Percentiles rank a stretch among this genome's conserved stretches.
Conservation (phyloP, 2,329 filamentous ascomycete species). For the Claviceps lovelessii region DNA sequence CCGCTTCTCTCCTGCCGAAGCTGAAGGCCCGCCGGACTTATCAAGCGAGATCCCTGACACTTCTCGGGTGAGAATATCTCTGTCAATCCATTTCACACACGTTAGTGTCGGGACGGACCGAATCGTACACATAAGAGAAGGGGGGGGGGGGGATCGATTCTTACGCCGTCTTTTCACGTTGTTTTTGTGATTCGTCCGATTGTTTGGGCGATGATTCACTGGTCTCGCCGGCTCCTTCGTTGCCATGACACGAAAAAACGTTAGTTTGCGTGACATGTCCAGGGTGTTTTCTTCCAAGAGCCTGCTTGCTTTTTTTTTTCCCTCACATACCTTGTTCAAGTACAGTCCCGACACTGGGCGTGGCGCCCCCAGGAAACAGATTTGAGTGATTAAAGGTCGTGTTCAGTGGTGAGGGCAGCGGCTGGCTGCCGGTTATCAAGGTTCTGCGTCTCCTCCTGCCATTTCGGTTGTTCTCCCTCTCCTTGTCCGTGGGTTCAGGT, state of each 20-base stretch:
- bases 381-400: slow-evolving; percentile 75
- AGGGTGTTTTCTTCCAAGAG: neutral
- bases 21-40: slow-evolving; percentile 42
- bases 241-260: neutral
- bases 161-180: slow-evolving; percentile 88
- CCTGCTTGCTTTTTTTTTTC: neutral
- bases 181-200: slow-evolving; percentile 55
- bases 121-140: neutral
- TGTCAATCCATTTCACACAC: slow-evolving; percentile 19
- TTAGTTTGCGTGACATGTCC: neutral
- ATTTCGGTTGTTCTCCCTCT: slow-evolving; percentile 84
- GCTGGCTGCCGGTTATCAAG: slow-evolving; percentile 92
- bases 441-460: slow-evolving; percentile 80
- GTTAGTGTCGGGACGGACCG: slow-evolving; percentile 4
- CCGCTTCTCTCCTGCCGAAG: slow-evolving; percentile 46
- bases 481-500: slow-evolving; percentile 41
- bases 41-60: slow-evolving; percentile 91
- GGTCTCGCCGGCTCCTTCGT: slow-evolving; percentile 21
- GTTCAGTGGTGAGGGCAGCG: slow-evolving; percentile 85
- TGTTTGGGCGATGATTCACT: slow-evolving; percentile 36
- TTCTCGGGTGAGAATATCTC: slow-evolving; percentile 80
- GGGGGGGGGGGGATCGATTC: slow-evolving; percentile 16
- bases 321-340: slow-evolving; percentile 56
- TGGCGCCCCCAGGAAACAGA: slow-evolving; percentile 48
- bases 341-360: slow-evolving; percentile 71